Conservation (phyloP, 2,329 filamentous ascomycete species). For the Colletotrichum orbiculare region DNA sequence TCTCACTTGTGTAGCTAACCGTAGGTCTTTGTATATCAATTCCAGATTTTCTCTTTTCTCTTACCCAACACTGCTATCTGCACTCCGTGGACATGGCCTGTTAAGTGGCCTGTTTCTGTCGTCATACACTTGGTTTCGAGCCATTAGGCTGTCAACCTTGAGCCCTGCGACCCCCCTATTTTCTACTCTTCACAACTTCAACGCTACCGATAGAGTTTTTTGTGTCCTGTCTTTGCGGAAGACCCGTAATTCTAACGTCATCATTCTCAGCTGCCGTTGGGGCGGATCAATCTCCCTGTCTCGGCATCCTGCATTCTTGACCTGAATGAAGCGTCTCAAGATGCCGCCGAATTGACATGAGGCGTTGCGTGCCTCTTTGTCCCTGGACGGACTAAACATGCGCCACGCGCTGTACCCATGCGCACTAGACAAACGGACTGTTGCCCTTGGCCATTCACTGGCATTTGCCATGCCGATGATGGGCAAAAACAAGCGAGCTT, state of each 20-base stretch:
- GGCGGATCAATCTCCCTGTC: background rate
- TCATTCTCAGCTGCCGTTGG: constrained; percentile 7
- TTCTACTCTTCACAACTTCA: background rate
- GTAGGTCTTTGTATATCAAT: too few species aligned
- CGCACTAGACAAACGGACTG: background rate
- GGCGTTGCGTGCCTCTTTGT: constrained; percentile 4
- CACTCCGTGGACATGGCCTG: constrained; percentile 1
- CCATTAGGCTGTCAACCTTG: constrained; percentile 4
- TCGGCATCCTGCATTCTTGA: constrained; percentile 4
- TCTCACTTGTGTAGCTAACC: too few species aligned
- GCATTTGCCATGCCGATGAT: constrained; percentile 14
- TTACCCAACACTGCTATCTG: background rate
- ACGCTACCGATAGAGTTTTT: constrained; percentile 8
- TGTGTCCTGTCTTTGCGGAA: background rate
- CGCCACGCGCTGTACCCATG: background rate
- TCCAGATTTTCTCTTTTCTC: background rate
- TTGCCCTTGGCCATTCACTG: constrained; percentile 5
- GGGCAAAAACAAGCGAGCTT: constrained; percentile 20
- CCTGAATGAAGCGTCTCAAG: background rate
- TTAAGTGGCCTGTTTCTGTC: constrained; percentile 22
- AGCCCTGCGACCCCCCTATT: constrained; percentile 22
- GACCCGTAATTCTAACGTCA: constrained; percentile 25
- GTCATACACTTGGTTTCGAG: constrained; percentile 10
- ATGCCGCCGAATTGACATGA: too few species aligned
- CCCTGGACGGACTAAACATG: background rate